phyloP scores from a whole-genome alignment of 345 rosid species.

The Corymbia maculata region DNA sequence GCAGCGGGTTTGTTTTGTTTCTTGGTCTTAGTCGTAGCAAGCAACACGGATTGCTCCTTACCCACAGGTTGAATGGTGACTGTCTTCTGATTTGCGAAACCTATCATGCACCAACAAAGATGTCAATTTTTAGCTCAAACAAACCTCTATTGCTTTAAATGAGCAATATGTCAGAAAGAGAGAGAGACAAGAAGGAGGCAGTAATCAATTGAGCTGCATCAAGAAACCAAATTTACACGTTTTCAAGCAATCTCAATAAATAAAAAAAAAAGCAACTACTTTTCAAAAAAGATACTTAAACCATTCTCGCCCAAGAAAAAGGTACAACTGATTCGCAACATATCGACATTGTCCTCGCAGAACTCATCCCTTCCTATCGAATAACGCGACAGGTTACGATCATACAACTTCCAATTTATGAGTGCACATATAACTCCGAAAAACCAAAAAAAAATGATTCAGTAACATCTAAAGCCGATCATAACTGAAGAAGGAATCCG shows the following conservation, averaged over 20 bases:
- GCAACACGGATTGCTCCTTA: constrained; percentile 48
- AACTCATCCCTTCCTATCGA: neutral
- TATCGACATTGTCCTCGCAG: neutral
- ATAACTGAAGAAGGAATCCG: neutral
- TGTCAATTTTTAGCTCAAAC: neutral
- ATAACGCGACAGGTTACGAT: neutral
- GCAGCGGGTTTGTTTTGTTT: constrained; percentile 38
- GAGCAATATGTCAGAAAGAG: neutral
- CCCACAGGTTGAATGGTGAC: constrained; percentile 55
- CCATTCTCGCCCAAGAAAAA: neutral
- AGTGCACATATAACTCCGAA: neutral
- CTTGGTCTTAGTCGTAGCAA: constrained; percentile 72
- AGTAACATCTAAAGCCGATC: neutral
- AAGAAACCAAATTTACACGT: neutral
- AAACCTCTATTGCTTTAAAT: neutral
- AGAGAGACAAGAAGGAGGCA: neutral
- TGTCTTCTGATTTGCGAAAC: constrained; percentile 71
- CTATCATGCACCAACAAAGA: constrained; percentile 5
- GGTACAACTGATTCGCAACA: neutral
- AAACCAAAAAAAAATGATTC: neutral
- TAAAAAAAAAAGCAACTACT: neutral
- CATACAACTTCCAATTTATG: neutral
- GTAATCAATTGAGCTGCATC: neutral
- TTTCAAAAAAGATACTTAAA: neutral
- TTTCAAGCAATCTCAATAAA: neutral